Conservation (phyloP, 495 filamentous ascomycete genomes). For the Xylaria acuta region DNA sequence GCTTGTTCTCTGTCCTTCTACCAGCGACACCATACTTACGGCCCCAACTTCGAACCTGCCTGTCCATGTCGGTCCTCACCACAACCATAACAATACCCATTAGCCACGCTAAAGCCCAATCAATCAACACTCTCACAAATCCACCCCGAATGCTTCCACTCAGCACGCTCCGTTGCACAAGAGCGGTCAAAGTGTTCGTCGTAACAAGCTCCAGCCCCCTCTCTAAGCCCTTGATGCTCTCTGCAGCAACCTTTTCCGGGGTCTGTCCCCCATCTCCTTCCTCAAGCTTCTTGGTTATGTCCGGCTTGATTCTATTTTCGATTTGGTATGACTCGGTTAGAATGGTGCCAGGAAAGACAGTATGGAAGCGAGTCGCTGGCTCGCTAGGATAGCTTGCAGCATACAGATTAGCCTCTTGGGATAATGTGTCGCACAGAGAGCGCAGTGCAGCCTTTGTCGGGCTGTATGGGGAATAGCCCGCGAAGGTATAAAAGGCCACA, state of each 20-base stretch:
- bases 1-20: background rate
- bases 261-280: conserved; percentile 73
- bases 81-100: conserved; percentile 61
- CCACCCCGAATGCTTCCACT: conserved; percentile 67
- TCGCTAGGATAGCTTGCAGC: conserved; percentile 47
- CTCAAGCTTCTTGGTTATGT: conserved; percentile 76
- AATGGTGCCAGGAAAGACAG: conserved; percentile 80
- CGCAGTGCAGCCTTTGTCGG: conserved; percentile 82
- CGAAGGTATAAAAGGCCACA: conserved; percentile 70
- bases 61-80: conserved; percentile 62
- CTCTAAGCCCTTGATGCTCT: conserved; percentile 71
- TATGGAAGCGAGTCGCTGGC: conserved; percentile 69
- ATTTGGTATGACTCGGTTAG: conserved; percentile 70
- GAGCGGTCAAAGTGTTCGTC: background rate
- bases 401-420: conserved; percentile 82
- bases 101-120: conserved; percentile 60
- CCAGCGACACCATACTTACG: conserved; percentile 49
- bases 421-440: conserved; percentile 73
- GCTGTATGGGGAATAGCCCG: conserved; percentile 77
- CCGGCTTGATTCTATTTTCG: conserved; percentile 76
- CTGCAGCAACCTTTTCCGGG: conserved; percentile 69
- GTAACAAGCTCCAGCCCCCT: conserved; percentile 41
- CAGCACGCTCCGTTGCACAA: conserved; percentile 71
- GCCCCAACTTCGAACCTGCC: conserved; percentile 62
- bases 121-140: conserved; percentile 54